These are phyloP conservation scores for Apiospora rasikravindrae DNA, from an alignment of 2,329 filamentous ascomycete genomes.

Conservation along the genomic window DNA sequence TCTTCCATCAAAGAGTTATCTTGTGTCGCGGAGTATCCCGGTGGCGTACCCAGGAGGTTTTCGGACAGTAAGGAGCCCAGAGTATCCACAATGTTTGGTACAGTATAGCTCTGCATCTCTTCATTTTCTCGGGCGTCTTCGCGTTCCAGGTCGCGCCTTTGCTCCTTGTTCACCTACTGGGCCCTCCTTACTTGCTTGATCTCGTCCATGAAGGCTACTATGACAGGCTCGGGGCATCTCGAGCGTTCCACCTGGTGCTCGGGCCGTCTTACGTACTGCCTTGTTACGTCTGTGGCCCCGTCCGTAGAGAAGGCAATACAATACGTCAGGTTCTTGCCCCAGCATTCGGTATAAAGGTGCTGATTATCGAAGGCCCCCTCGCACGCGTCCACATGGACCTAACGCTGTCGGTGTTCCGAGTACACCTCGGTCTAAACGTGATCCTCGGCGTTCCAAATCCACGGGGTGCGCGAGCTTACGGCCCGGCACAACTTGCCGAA, in stretches of 20 bases:
- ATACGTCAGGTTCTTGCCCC: constrained; percentile 96
- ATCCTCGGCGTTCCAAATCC: constrained; percentile 98
- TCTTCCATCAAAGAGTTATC: background rate
- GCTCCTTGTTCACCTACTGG: background rate
- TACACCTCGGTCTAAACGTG: constrained; percentile 98
- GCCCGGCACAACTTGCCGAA: constrained; percentile 98
- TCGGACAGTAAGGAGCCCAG: background rate
- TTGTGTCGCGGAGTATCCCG: background rate
- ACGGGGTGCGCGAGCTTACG: constrained; percentile 86
- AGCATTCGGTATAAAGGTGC: constrained; percentile 88
- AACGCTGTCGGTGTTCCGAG: constrained; percentile 88
- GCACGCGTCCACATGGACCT: constrained; percentile 96
- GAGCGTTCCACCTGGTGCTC: background rate
- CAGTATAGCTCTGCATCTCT: background rate
- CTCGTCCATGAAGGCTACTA: background rate
- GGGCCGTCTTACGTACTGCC: constrained; percentile 18
- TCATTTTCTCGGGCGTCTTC: background rate
- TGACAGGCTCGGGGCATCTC: background rate
- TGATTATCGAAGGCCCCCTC: constrained; percentile 97
- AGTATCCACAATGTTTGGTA: background rate
- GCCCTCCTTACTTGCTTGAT: background rate
- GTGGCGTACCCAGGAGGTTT: background rate
- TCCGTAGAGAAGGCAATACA: constrained; percentile 97
- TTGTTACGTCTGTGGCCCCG: constrained; percentile 63
- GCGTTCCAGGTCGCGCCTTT: background rate